Conservation (phyloP, 1,139 yeast genomes). For the Suhomyces kunorum region DNA sequence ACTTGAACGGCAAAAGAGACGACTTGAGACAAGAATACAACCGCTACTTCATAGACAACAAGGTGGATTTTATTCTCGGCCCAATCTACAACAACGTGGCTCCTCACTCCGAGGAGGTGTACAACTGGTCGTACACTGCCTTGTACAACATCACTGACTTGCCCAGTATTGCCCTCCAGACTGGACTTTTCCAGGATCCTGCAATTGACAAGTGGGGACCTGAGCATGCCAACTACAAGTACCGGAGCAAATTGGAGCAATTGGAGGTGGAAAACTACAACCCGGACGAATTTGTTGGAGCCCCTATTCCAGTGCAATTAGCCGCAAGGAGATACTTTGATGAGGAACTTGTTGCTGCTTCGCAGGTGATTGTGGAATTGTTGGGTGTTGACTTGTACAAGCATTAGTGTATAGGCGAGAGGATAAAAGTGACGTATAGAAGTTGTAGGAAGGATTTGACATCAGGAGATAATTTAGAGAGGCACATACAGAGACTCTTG, state of each 20-base stretch:
- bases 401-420: too few relatives aligned
- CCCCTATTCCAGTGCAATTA: slow-evolving; percentile 55
- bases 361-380: slow-evolving; percentile 21
- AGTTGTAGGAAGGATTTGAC: background rate
- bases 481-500: too few relatives aligned
- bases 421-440: too few relatives aligned
- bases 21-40: slow-evolving; percentile 55
- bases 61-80: slow-evolving; percentile 65
- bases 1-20: slow-evolving; percentile 53
- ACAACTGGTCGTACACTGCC: slow-evolving; percentile 77
- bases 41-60: slow-evolving; percentile 51
- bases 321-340: slow-evolving; percentile 54
- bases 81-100: slow-evolving; percentile 76
- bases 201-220: slow-evolving; percentile 41
- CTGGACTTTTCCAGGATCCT: slow-evolving; percentile 62
- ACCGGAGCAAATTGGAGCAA: slow-evolving; percentile 48
- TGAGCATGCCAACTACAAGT: slow-evolving; percentile 28
- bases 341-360: slow-evolving; percentile 55
- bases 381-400: slow-evolving; percentile 31
- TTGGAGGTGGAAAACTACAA: slow-evolving; percentile 39
- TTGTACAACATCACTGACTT: slow-evolving; percentile 66
- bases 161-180: slow-evolving; percentile 62
- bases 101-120: slow-evolving; percentile 62
- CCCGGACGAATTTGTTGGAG: slow-evolving; percentile 46
- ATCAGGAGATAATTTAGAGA: too few relatives aligned